phyloP scores from a whole-genome alignment of 108 stramenopile species.

The Skeletonema marinoi region DNA sequence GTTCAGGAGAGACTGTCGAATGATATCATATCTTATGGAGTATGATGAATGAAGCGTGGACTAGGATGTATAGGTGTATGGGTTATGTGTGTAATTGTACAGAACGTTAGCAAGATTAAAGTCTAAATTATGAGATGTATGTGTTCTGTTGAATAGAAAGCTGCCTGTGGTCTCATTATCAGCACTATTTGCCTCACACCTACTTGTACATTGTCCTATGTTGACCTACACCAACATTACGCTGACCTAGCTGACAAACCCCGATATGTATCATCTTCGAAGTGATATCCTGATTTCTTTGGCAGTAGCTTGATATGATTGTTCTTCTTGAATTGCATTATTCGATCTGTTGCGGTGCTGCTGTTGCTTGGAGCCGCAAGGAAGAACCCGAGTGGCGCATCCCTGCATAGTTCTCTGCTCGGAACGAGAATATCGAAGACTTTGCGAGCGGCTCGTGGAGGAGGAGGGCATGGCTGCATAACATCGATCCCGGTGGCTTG shows the following conservation, averaged over 20 bases:
- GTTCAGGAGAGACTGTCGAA: constrained; percentile 6
- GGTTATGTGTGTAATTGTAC: background rate
- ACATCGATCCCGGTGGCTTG: background rate
- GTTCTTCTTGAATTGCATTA: background rate
- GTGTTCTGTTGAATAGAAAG: too few relatives aligned
- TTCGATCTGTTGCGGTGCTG: background rate
- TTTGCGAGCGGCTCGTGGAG: background rate
- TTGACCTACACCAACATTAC: background rate
- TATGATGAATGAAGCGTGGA: background rate
- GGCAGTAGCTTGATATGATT: background rate
- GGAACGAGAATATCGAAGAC: background rate
- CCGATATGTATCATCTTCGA: background rate
- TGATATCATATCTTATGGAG: constrained; percentile 5
- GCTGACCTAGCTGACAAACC: background rate
- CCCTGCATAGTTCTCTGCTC: background rate
- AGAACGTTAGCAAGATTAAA: background rate
- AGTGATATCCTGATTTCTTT: background rate
- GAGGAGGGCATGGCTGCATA: background rate
- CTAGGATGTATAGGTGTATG: background rate
- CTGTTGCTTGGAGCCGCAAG: background rate
- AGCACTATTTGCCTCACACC: too few relatives aligned
- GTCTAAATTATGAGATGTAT: background rate
- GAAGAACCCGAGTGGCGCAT: background rate
- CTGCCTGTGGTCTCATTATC: too few relatives aligned
- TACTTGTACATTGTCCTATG: too few relatives aligned